Evolutionary conservation across 2,329 filamentous ascomycete genomes (phyloP).

Genomic region (Cercospora sp.): DNA sequence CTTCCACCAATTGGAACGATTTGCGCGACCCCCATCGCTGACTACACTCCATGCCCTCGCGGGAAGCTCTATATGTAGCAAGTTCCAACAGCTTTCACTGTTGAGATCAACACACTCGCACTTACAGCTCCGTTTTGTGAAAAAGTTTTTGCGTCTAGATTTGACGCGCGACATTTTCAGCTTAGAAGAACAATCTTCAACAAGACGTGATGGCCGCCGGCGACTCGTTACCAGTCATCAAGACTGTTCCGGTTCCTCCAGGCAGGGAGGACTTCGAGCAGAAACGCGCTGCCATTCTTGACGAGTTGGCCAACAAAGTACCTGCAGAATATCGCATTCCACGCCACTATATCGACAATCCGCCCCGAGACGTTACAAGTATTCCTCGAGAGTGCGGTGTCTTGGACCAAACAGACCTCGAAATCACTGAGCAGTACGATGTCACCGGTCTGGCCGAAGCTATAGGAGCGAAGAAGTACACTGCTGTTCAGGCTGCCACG

Average conservation of each 20-base stretch:
- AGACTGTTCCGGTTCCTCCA: background rate
- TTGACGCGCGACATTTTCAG: too few species aligned
- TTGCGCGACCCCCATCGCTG: background rate
- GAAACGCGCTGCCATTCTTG: background rate
- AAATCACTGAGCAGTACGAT: background rate
- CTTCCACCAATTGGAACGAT: background rate
- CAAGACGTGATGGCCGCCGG: background rate
- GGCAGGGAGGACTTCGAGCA: background rate
- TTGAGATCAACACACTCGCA: background rate
- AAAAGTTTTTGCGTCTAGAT: background rate
- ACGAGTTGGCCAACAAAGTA: background rate
- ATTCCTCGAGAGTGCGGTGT: conserved; percentile 1
- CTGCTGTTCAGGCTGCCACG: conserved; percentile 39
- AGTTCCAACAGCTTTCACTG: background rate
- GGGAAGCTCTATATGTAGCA: background rate
- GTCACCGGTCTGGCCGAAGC: conserved; percentile 55
- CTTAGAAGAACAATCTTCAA: background rate
- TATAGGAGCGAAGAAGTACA: conserved; percentile 24
- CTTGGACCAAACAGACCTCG: background rate
- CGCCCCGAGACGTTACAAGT: conserved; percentile 1
- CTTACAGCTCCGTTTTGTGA: background rate
- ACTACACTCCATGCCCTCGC: background rate
- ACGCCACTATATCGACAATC: background rate
- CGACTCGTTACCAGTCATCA: background rate
- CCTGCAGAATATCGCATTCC: background rate